Evolutionary conservation across 2,329 filamentous ascomycete genomes (phyloP).

Genomic region (Penicillium sp.): DNA sequence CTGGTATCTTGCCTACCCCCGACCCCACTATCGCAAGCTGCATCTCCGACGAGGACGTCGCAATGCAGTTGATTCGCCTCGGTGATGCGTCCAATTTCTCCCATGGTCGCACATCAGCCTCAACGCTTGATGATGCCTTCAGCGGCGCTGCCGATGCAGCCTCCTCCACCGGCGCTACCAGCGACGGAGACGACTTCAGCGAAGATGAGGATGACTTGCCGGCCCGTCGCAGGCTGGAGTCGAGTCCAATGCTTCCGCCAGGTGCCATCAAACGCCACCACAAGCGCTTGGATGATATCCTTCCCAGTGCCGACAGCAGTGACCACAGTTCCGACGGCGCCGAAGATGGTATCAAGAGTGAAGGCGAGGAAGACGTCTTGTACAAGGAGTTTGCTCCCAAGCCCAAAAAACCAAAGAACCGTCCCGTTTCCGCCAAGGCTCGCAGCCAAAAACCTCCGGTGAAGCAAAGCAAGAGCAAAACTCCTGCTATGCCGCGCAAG

Average conservation of each 20-base stretch:
- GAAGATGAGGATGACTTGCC: conserved; percentile 61
- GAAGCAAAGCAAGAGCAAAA: conserved; percentile 39
- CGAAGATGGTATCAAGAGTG: conserved; percentile 55
- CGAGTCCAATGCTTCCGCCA: conserved; percentile 46
- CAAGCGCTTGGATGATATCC: conserved; percentile 52
- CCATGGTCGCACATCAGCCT: conserved; percentile 87
- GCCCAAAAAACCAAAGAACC: conserved; percentile 54
- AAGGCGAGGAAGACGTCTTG: conserved; percentile 47
- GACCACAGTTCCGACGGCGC: conserved; percentile 63
- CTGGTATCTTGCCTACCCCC: conserved; percentile 79
- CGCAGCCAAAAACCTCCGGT: conserved; percentile 29
- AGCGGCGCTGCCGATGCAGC: conserved; percentile 83
- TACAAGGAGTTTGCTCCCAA: conserved; percentile 43
- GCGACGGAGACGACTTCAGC: conserved; percentile 65
- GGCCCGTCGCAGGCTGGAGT: conserved; percentile 42
- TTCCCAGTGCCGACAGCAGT: conserved; percentile 57
- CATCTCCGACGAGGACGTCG: conserved; percentile 97
- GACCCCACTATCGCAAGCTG: conserved; percentile 97
- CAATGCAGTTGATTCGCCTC: conserved; percentile 92
- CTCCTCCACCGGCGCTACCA: conserved; percentile 81
- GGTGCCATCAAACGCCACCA: conserved; percentile 46
- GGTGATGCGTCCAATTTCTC: conserved; percentile 93
- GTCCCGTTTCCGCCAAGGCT: conserved; percentile 35
- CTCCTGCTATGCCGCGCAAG: conserved; percentile 37
- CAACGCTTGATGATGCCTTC: conserved; percentile 88